Conservation (phyloP, 225 moss, liverwort and hornwort genomes). For the Antitrichia curtipendula region DNA sequence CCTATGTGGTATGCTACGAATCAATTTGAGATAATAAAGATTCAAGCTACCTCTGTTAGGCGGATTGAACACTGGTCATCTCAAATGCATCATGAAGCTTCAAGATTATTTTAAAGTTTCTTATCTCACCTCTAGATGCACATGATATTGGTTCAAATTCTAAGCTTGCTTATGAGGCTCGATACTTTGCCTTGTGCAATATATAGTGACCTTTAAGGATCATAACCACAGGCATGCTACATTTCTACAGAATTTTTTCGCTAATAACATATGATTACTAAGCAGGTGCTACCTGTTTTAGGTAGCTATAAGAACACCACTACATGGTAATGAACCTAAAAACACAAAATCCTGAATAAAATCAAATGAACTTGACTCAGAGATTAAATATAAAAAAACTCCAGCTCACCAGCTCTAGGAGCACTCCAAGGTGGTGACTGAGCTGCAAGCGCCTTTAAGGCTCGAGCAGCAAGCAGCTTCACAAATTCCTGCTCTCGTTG, state of each 20-base stretch:
- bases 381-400: background rate
- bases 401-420: background rate
- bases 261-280: background rate
- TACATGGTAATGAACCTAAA: background rate
- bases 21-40: background rate
- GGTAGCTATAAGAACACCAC: background rate
- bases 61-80: background rate
- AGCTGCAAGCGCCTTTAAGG: constrained; percentile 32
- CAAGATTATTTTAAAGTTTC: background rate
- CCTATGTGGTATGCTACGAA: background rate
- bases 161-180: background rate
- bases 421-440: constrained; percentile 4
- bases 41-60: background rate
- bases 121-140: background rate
- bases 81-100: background rate
- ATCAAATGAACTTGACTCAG: background rate
- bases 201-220: background rate
- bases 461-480: constrained; percentile 10
- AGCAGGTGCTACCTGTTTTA: background rate
- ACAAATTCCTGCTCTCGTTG: background rate
- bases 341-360: background rate
- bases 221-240: background rate
- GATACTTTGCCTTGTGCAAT: background rate
- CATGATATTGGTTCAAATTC: background rate
- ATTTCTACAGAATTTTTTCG: background rate